These are phyloP conservation scores for Alternaria brassicicola DNA, from an alignment of 2,329 filamentous ascomycete genomes.

Conservation along the genomic window DNA sequence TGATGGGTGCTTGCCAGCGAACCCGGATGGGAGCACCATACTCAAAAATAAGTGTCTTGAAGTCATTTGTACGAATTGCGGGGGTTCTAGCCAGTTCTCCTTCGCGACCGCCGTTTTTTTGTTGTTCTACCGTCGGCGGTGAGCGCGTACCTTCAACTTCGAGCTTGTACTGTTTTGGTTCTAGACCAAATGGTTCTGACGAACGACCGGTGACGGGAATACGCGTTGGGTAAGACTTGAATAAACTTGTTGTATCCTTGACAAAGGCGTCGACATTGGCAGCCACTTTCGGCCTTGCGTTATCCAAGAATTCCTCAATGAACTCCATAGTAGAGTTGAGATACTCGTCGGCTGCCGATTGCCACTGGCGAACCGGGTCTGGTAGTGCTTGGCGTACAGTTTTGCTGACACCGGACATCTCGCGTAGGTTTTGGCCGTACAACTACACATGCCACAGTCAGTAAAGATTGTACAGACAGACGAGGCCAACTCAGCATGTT, in stretches of 20 bases:
- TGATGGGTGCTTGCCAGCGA: constrained; percentile 85
- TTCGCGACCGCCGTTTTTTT: constrained; percentile 74
- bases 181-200: constrained; percentile 78
- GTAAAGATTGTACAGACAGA: neutral
- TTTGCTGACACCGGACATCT: constrained; percentile 89
- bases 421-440: constrained; percentile 81
- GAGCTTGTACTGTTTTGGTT: constrained; percentile 81
- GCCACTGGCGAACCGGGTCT: constrained; percentile 79
- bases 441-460: constrained; percentile 51
- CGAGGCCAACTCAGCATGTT: neutral
- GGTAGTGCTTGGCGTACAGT: constrained; percentile 88
- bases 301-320: constrained; percentile 88
- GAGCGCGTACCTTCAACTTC: constrained; percentile 70
- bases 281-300: constrained; percentile 82
- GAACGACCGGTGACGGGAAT: constrained; percentile 81
- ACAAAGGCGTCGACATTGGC: constrained; percentile 86
- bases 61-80: constrained; percentile 63
- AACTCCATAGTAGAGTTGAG: constrained; percentile 86
- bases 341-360: constrained; percentile 85
- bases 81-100: constrained; percentile 71
- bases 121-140: constrained; percentile 57
- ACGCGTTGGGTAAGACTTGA: constrained; percentile 86
- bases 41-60: constrained; percentile 79
- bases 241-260: constrained; percentile 83
- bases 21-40: constrained; percentile 91